Evolutionary conservation across 1,284 basidiomycete species (phyloP), one percentile per base, ranked within the genome.

Genomic region (Coniferiporia weirii): DNA sequence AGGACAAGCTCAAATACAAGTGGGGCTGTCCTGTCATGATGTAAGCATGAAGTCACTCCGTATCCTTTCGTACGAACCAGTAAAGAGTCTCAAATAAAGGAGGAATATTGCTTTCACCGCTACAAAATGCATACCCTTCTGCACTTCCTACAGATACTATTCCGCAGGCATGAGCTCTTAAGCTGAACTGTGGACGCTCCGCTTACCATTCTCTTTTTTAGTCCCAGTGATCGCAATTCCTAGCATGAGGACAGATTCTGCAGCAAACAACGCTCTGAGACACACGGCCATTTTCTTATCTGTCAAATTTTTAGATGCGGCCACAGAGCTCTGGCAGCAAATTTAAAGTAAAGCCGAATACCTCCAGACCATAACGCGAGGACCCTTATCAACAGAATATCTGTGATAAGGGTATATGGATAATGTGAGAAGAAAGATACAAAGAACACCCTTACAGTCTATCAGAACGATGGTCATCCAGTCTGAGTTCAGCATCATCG

Each of bases 361-460:
- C 55, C 20, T 32, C 17, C 22, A 12, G 48, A 43, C 17, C 48
- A 57, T 7, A 57, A 27, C 3, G 55, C 55, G 8, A 47, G 32
- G 47, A 51, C 47, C 27, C 55, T 57, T 34, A 49, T 50, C 7
- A 40, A 46, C 17, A 57, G 55, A 13, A 57, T 57, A 44, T 57
- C 55, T 27, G 27, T 57, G 3, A 36, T 34, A 19, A 2, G 27
- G 4, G 15, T 6, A 36, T 50, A 10, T 3, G 20, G 22, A 27
- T 17, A 9, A 46, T 15, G 12, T 20, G 15, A 15, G 4, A 46
- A n/a, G 44, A n/a, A n/a, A 46, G 8, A 46, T n/a, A 46, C 2
- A 46, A 6, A n/a, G 12, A n/a, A 46, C 4, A 1, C n/a, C 12
- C 4, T 19, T 40, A 51, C 55, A 57, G 35, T 57, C 55, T 19